Conservation (phyloP, 116 monocot genomes). For the Zostera marina region DNA sequence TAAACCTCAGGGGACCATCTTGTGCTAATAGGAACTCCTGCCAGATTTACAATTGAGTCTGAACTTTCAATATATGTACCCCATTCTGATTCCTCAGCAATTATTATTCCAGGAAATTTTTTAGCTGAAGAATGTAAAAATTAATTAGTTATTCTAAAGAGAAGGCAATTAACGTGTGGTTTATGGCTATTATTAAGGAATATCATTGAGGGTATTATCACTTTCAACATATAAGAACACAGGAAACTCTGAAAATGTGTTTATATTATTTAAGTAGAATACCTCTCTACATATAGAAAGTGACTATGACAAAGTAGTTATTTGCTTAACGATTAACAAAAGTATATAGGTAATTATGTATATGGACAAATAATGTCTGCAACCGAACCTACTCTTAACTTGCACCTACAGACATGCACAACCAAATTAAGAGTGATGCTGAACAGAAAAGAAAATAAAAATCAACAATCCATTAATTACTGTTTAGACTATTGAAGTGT, state of each 20-base stretch:
- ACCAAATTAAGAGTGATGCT: too few relatives aligned
- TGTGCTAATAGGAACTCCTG: constrained; percentile 78
- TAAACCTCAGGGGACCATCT: constrained; percentile 75
- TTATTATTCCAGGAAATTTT: constrained; percentile 36
- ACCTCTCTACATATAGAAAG: neutral
- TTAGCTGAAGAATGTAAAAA: constrained; percentile 20
- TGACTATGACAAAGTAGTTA: neutral
- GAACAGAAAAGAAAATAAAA: too few relatives aligned
- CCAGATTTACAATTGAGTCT: constrained; percentile 73
- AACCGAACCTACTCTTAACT: neutral
- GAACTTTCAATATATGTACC: constrained; percentile 40
- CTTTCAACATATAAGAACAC: neutral
- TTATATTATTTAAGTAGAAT: too few relatives aligned
- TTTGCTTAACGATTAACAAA: neutral
- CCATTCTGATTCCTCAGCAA: constrained; percentile 75
- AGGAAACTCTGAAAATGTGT: too few relatives aligned
- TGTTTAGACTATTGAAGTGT: too few relatives aligned
- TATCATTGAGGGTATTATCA: neutral
- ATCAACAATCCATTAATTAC: too few relatives aligned
- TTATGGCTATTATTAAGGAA: neutral
- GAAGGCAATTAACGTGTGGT: neutral
- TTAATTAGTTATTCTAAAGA: neutral
- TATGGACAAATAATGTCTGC: neutral
- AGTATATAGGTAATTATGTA: too few relatives aligned
- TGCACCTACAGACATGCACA: too few relatives aligned